These are phyloP conservation scores for Trichoderma hamatum DNA, from an alignment of 2,329 filamentous ascomycete species.

Conservation along the genomic window DNA sequence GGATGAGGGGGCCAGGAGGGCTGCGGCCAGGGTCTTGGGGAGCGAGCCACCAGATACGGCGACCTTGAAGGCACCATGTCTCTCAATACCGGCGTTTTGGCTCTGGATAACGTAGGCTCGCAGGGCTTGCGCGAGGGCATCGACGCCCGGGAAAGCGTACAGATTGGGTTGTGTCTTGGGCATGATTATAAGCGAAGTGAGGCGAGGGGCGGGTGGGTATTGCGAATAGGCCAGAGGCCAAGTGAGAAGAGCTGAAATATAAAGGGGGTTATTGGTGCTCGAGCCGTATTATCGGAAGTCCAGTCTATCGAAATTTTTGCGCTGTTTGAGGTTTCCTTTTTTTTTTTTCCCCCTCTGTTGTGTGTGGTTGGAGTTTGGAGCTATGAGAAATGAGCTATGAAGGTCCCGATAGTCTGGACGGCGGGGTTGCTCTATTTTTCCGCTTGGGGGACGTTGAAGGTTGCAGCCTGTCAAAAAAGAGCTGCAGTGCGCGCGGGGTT, in stretches of 20 bases:
- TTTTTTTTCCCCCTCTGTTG: background rate
- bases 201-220: background rate
- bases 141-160: conserved; percentile 74
- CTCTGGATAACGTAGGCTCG: conserved; percentile 80
- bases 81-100: conserved; percentile 77
- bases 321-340: background rate
- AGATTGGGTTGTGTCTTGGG: conserved; percentile 67
- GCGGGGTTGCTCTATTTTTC: conserved; percentile 28
- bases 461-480: conserved; percentile 6
- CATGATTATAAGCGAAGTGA: conserved; percentile 44
- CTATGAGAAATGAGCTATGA: background rate
- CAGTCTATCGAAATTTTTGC: background rate
- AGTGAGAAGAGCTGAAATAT: background rate
- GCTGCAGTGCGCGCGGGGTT: conserved; percentile 22
- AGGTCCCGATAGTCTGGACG: conserved; percentile 15
- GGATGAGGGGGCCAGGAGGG: conserved; percentile 65
- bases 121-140: conserved; percentile 74
- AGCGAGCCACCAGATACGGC: conserved; percentile 93
- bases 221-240: background rate
- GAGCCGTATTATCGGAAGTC: background rate
- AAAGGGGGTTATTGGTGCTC: background rate
- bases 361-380: background rate
- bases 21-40: conserved; percentile 82
- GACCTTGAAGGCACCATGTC: conserved; percentile 86
- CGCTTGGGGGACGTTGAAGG: conserved; percentile 4